These are phyloP conservation scores for Yarrowia alimentaria DNA, from an alignment of 805 yeast species.

Conservation along the genomic window DNA sequence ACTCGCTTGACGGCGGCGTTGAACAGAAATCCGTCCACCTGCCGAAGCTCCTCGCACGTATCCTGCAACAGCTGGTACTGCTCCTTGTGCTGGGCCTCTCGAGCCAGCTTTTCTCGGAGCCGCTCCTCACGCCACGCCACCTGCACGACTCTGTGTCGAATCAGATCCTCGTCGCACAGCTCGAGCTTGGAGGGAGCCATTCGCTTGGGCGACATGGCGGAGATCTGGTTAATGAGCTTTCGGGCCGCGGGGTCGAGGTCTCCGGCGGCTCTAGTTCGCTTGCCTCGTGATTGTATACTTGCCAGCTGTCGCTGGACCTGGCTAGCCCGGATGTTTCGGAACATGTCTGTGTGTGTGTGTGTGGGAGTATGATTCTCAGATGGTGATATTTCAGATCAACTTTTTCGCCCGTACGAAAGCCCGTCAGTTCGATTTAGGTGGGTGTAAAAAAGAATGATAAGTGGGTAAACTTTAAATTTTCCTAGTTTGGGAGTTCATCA, in stretches of 20 bases:
- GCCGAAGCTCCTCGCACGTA: slow-evolving; percentile 68
- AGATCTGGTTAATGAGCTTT: slow-evolving; percentile 56
- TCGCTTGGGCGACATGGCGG: slow-evolving; percentile 81
- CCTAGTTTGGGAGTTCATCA: too few species aligned
- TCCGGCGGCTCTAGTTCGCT: slow-evolving; percentile 47
- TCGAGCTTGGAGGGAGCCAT: slow-evolving; percentile 83
- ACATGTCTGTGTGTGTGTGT: slow-evolving; percentile 7
- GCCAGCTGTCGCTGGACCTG: neutral
- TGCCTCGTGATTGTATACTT: slow-evolving; percentile 42
- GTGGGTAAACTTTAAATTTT: too few species aligned
- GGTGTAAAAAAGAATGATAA: too few species aligned
- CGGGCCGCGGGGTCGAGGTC: slow-evolving; percentile 49
- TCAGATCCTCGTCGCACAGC: slow-evolving; percentile 71
- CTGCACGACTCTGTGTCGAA: slow-evolving; percentile 78
- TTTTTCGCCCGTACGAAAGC: too few species aligned
- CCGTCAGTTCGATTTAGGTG: too few species aligned
- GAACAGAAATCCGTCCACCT: slow-evolving; percentile 51
- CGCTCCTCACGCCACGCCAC: slow-evolving; percentile 75
- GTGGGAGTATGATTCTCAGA: too few species aligned
- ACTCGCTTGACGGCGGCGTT: slow-evolving; percentile 60
- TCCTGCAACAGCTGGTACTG: slow-evolving; percentile 65
- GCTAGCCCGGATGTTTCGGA: neutral
- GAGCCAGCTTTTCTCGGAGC: slow-evolving; percentile 49
- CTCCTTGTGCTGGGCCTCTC: slow-evolving; percentile 32
- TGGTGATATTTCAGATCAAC: too few species aligned